Conservation (phyloP, 2,329 filamentous ascomycete species). For the Xylaria sp. region DNA sequence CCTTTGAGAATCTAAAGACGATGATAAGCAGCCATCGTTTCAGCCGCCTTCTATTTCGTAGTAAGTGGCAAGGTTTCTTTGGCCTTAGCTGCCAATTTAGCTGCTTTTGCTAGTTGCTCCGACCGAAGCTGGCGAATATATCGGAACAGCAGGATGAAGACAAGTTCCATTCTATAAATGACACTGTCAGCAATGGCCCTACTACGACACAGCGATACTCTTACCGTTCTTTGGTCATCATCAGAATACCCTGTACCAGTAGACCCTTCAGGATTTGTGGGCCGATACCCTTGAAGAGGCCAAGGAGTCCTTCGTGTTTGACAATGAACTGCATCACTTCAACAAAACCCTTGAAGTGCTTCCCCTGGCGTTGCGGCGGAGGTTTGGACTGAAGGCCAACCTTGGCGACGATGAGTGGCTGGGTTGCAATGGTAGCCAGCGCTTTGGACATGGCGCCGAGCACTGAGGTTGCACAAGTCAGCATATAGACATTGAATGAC, state of each 20-base stretch:
- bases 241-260: conserved; percentile 92
- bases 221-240: conserved; percentile 99
- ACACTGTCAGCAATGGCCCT: conserved; percentile 29
- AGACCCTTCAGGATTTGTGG: conserved; percentile 95
- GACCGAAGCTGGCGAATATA: conserved; percentile 79
- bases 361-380: conserved; percentile 83
- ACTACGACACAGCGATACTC: conserved; percentile 38
- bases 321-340: conserved; percentile 97
- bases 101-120: conserved; percentile 75
- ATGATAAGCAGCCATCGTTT: neutral
- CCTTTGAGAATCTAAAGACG: neutral
- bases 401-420: conserved; percentile 97
- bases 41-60: conserved; percentile 52
- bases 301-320: conserved; percentile 81
- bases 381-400: conserved; percentile 95
- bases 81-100: conserved; percentile 70
- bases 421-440: conserved; percentile 89
- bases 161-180: conserved; percentile 77
- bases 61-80: conserved; percentile 55
- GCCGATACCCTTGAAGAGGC: conserved; percentile 96
- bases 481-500: neutral
- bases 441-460: conserved; percentile 94
- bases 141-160: conserved; percentile 87
- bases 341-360: conserved; percentile 90
- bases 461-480: conserved; percentile 61